Percentiles rank a stretch among this genome's conserved stretches.
Evolutionary conservation across 2,329 filamentous ascomycete genomes (phyloP).

Genomic region (Calonectria montana): DNA sequence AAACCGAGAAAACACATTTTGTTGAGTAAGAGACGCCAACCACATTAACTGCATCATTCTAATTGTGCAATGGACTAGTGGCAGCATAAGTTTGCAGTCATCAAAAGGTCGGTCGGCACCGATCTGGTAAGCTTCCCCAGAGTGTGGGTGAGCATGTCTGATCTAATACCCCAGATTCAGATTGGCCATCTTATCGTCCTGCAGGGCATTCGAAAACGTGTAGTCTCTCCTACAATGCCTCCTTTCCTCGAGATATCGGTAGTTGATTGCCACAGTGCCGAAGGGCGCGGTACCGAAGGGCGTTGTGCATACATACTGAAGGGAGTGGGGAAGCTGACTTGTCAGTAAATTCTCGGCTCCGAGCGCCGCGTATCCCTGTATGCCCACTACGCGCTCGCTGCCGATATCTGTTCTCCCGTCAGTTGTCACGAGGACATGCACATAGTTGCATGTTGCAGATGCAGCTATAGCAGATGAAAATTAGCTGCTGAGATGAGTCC

Average conservation of each 20-base stretch:
- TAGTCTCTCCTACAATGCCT: background rate
- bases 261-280: background rate
- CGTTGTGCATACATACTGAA: background rate
- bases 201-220: background rate
- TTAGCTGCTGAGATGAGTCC: background rate
- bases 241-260: background rate
- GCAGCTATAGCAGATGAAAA: background rate
- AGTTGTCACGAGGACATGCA: background rate
- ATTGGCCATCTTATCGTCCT: background rate
- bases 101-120: background rate
- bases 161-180: background rate
- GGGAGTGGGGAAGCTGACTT: background rate
- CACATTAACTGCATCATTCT: too few relatives aligned
- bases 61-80: background rate
- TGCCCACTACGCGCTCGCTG: background rate
- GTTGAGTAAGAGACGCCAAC: too few relatives aligned
- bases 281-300: background rate
- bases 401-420: background rate
- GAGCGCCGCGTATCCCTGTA: background rate
- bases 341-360: background rate
- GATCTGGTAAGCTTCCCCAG: background rate
- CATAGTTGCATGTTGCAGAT: background rate
- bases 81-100: background rate
- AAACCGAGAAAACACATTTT: too few relatives aligned
- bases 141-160: background rate